Conservation (phyloP, 2,329 filamentous ascomycete species). For the Biscogniauxia marginata region DNA sequence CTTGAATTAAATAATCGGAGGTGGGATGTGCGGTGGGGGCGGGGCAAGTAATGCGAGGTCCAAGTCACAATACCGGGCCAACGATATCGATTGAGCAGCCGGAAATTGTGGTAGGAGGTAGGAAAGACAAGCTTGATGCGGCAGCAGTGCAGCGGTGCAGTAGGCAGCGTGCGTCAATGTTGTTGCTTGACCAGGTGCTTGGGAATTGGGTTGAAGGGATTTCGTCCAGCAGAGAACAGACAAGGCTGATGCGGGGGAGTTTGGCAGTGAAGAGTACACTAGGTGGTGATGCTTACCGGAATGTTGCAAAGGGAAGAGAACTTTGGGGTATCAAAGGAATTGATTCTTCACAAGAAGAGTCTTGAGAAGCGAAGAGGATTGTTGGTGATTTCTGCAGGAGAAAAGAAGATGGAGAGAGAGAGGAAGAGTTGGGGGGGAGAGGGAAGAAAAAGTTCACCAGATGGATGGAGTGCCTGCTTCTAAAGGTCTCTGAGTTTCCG, state of each 20-base stretch:
- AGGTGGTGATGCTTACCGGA: conserved; percentile 14
- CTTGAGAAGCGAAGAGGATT: neutral
- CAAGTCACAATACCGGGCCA: too few relatives aligned
- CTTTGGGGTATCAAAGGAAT: conserved; percentile 19
- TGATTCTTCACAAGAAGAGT: conserved; percentile 5
- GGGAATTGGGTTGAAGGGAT: too few relatives aligned
- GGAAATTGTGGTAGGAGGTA: too few relatives aligned
- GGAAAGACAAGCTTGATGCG: too few relatives aligned
- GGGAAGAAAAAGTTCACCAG: conserved; percentile 13
- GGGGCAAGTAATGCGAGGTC: neutral
- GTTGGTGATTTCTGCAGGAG: conserved; percentile 8
- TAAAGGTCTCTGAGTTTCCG: conserved; percentile 15
- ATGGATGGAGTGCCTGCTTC: conserved; percentile 12
- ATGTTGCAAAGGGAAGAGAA: conserved; percentile 1
- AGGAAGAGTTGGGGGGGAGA: conserved; percentile 10
- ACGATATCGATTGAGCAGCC: too few relatives aligned
- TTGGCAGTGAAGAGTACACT: neutral
- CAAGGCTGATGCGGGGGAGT: conserved; percentile 16
- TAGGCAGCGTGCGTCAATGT: too few relatives aligned
- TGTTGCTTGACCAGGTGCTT: too few relatives aligned
- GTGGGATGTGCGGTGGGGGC: neutral
- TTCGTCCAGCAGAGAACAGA: conserved; percentile 1
- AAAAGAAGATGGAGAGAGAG: neutral
- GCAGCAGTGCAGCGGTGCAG: too few relatives aligned
- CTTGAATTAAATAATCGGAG: neutral